A percentile compares a stretch with the other conserved stretches of the same genome.
Conservation (phyloP, 2,329 filamentous ascomycete genomes). For the Endoconidiophora polonica region DNA sequence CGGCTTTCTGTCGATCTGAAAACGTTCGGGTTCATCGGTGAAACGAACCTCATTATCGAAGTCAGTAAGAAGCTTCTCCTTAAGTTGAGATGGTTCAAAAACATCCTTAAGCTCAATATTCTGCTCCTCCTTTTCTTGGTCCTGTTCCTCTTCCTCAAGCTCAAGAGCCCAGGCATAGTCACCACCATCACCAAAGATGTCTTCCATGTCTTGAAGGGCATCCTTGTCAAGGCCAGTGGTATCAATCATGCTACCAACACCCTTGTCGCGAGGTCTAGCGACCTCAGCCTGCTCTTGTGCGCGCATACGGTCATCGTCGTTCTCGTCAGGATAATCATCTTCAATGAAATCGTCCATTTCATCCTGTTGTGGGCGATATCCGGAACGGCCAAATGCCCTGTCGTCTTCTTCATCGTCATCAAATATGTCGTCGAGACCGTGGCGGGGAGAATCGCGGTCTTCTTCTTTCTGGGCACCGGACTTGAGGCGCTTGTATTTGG, state of each 20-base stretch:
- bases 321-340: conserved; percentile 75
- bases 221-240: conserved; percentile 79
- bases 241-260: conserved; percentile 55
- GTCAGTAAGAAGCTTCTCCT: conserved; percentile 87
- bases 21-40: conserved; percentile 81
- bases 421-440: conserved; percentile 82
- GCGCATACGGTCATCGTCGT: conserved; percentile 54
- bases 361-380: conserved; percentile 47
- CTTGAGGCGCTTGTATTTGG: conserved; percentile 93
- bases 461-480: conserved; percentile 67
- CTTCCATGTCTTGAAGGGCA: conserved; percentile 86
- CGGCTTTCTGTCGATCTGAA: conserved; percentile 77
- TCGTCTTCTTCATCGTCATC: conserved; percentile 70
- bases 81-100: conserved; percentile 88
- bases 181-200: conserved; percentile 86
- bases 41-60: conserved; percentile 84
- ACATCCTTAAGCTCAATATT: conserved; percentile 90
- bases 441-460: conserved; percentile 44
- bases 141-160: conserved; percentile 71
- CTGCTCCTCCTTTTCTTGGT: conserved; percentile 61
- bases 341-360: conserved; percentile 96
- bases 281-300: conserved; percentile 79
- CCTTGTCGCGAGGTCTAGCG: conserved; percentile 58
- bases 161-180: conserved; percentile 93
- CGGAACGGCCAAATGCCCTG: conserved; percentile 31